These are phyloP conservation scores for Stephanodiscus minutulus DNA, from an alignment of 108 stramenopile genomes.

Conservation along the genomic window DNA sequence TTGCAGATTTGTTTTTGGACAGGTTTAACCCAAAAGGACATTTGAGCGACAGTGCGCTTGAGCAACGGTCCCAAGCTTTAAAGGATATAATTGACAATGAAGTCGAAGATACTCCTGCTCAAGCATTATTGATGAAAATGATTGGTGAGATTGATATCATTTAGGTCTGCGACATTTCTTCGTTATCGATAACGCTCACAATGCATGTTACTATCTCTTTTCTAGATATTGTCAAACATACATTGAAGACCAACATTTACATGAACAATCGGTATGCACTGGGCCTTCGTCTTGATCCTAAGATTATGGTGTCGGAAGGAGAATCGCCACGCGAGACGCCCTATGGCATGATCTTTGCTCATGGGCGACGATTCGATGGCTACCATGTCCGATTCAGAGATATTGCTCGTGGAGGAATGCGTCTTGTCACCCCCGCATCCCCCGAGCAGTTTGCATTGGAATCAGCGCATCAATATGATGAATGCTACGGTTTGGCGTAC, in stretches of 20 bases:
- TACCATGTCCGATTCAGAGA: constrained; percentile 98
- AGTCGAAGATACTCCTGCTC: constrained; percentile 78
- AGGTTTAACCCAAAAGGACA: constrained; percentile 84
- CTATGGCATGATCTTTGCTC: constrained; percentile 92
- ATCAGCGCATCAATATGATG: constrained; percentile 92
- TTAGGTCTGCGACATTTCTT: background rate
- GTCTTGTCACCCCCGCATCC: constrained; percentile 92
- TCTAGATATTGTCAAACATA: constrained; percentile 77
- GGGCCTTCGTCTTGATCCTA: constrained; percentile 89
- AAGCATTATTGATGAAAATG: constrained; percentile 79
- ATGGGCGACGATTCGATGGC: constrained; percentile 96
- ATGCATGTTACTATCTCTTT: constrained; percentile 28
- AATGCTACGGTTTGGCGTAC: constrained; percentile 93
- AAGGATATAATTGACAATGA: constrained; percentile 58
- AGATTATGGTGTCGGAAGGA: constrained; percentile 71
- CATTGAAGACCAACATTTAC: constrained; percentile 92
- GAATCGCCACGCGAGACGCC: constrained; percentile 59
- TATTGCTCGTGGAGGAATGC: constrained; percentile 95
- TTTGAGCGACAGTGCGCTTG: constrained; percentile 58
- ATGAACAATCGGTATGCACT: constrained; percentile 94
- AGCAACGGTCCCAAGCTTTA: constrained; percentile 55
- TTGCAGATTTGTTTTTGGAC: constrained; percentile 90
- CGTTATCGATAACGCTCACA: constrained; percentile 18
- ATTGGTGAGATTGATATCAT: constrained; percentile 52
- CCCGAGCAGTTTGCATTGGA: constrained; percentile 91